phyloP scores from a whole-genome alignment of 148 eudicot species.

The Amaranthus cruentus region DNA sequence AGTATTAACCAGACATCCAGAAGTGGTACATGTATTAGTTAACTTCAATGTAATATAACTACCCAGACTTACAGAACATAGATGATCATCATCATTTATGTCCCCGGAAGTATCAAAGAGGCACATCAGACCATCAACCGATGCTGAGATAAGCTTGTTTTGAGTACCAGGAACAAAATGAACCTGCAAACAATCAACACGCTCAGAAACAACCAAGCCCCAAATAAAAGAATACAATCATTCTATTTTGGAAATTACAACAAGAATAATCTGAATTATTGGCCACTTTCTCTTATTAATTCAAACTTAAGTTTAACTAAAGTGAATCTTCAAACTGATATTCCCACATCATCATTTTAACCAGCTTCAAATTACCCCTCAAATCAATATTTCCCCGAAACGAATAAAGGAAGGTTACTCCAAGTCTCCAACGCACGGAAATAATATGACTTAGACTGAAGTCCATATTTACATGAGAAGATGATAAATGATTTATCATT shows the following conservation, averaged over 20 bases:
- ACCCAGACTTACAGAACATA: constrained; percentile 62
- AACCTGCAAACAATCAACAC: constrained; percentile 41
- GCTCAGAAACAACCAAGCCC: constrained; percentile 4
- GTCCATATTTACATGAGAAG: no score
- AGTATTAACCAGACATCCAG: not conserved
- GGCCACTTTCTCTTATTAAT: no score
- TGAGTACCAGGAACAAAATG: constrained; percentile 70
- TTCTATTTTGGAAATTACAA: not conserved
- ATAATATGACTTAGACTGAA: no score
- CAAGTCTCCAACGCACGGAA: no score
- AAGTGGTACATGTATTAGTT: not conserved
- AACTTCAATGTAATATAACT: not conserved
- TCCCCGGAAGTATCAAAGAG: constrained; percentile 76
- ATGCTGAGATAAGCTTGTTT: constrained; percentile 87
- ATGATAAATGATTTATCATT: no score
- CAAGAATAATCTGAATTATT: not conserved
- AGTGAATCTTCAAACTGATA: no score
- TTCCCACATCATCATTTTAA: no score
- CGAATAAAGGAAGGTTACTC: no score
- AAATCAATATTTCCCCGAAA: no score
- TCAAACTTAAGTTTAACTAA: no score
- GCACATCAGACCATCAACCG: constrained; percentile 93
- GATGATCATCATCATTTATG: constrained; percentile 83
- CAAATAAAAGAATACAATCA: not conserved
- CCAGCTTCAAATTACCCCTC: no score